phyloP scores from a whole-genome alignment of 106 monocot genomes.

The Agapanthus africanus region DNA sequence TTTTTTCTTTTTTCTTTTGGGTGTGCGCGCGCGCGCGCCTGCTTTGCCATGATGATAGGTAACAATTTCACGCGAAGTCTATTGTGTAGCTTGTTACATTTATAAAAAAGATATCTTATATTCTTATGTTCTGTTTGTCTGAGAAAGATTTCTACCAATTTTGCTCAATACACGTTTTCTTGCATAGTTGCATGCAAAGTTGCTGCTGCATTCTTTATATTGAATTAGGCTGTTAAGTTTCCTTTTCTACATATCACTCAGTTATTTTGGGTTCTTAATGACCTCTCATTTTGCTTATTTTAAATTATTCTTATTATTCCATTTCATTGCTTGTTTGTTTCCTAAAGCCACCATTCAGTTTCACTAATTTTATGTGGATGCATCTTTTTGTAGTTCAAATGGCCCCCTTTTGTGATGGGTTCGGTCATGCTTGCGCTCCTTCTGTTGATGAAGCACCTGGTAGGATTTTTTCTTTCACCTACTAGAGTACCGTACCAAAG shows the following conservation, averaged over 20 bases:
- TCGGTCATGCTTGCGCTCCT: conserved; percentile 66
- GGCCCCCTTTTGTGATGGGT: conserved; percentile 98
- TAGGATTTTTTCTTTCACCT: conserved; percentile 22
- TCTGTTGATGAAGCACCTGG: conserved; percentile 88
- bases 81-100: not conserved
- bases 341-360: not conserved
- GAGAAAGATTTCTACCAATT: not conserved
- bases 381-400: conserved; percentile 73
- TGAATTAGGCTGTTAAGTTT: not conserved
- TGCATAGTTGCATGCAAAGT: not conserved
- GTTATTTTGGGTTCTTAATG: not conserved
- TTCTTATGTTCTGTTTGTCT: not conserved
- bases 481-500: not conserved
- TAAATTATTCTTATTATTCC: not conserved
- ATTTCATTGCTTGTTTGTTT: conserved; percentile 2
- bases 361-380: conserved; percentile 27
- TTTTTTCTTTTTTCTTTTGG: too few species aligned
- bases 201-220: not conserved
- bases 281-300: not conserved
- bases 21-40: too few species aligned
- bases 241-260: not conserved
- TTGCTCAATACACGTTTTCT: not conserved
- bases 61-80: not conserved
- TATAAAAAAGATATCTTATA: not conserved
- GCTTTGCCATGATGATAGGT: not conserved